Base-by-base conservation (phyloP, 176 grass and related monocot genomes). In the Alloteropsis semialata region DNA sequence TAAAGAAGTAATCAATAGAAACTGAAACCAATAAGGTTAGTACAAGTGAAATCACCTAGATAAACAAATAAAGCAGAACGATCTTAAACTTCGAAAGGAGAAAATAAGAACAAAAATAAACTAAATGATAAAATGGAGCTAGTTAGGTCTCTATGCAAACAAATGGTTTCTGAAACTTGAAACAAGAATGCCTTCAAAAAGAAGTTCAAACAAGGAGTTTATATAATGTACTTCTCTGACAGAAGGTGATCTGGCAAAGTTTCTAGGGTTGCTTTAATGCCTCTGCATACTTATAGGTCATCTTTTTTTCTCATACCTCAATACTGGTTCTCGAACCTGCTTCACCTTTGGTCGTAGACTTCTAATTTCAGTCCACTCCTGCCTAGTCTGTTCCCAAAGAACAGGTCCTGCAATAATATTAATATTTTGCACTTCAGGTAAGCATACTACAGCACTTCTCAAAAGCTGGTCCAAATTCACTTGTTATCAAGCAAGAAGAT, bases 361-460 rank as follows among this genome's bases (percentile, higher is more conserved):
- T 86, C 9, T 78, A 73, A 53, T 82, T 56, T 59, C 84, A 73
- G 74, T 90, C 88, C 88, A 90, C 58, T 90, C 79, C 49, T 90
- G 46, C 79, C 88, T 86, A 74, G 51, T 83, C 60, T 90, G 84
- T 33, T 90, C 76, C 88, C 88, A 90, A 77, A 90, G 79, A 67
- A 57, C 6, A 30, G 56, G 68, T 60, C 88, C 88, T 90, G 84
- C 19, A 83, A 72, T 10, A 18, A 64, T 25, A 77, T 72, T 8
- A 13, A 65, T 28, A 66, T 59, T 78, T 66, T 37, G 5, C 49
- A 54, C n/a, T 50, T 74, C 36, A 72, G 49, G 21, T 79, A 17
- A 67, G 21, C 49, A 50, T 69, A 65, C 65, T 34, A 79, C 80
- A 10, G 72, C 11, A 41, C 39, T 58, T 72, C 37, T 7, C 65